Conservation (phyloP, 805 yeast species). For the Candida michaelii region DNA sequence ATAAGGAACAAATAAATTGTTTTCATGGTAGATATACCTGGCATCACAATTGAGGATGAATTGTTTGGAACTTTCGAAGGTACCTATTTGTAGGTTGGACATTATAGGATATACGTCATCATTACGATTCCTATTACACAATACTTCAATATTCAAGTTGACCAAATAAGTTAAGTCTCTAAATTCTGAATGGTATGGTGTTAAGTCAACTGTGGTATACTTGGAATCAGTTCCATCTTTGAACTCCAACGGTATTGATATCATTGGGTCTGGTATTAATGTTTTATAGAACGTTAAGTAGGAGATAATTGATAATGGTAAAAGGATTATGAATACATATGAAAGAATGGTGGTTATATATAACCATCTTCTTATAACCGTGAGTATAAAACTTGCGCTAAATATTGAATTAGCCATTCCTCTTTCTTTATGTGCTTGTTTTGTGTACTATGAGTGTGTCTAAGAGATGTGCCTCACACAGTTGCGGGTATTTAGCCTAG, state of each 20-base stretch:
- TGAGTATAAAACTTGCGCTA: neutral
- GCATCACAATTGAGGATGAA: constrained; percentile 32
- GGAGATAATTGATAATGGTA: constrained; percentile 36
- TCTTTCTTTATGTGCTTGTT: no score
- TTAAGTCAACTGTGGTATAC: neutral
- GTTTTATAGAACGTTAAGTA: constrained; percentile 35
- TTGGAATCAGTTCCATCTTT: neutral
- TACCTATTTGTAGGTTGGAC: neutral
- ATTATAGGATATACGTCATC: constrained; percentile 18
- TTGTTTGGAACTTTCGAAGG: constrained; percentile 11
- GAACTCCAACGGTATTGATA: constrained; percentile 17
- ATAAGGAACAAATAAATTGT: constrained; percentile 36
- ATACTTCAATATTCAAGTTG: constrained; percentile 22
- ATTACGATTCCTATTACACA: constrained; percentile 22
- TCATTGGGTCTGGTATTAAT: constrained; percentile 28
- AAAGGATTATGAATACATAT: constrained; percentile 27
- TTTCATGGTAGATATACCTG: constrained; percentile 25
- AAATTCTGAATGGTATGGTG: neutral
- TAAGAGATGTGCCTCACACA: no score
- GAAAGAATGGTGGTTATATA: constrained; percentile 20
- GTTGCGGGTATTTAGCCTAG: no score
- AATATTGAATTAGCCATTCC: no score
- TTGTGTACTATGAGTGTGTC: no score
- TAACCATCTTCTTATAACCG: constrained; percentile 20
- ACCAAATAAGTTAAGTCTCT: constrained; percentile 20